Conservation (phyloP, 2,329 filamentous ascomycete species). For the Zalaria obscura region DNA sequence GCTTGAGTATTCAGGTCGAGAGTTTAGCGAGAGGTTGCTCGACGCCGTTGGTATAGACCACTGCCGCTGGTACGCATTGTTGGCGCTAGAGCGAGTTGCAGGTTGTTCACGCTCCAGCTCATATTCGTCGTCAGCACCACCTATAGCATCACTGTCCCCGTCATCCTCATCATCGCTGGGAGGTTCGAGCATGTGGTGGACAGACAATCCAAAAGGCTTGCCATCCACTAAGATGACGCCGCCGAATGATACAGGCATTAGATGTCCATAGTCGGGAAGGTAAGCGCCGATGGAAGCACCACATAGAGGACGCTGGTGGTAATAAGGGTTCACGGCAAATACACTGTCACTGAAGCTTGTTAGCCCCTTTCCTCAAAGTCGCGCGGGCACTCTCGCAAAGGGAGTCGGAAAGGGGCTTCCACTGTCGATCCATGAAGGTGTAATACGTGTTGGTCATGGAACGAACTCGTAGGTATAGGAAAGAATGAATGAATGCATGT, state of each 20-base stretch:
- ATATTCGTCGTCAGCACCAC: background rate
- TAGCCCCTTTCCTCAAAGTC: no score
- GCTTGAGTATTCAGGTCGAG: slow-evolving; percentile 41
- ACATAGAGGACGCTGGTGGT: slow-evolving; percentile 65
- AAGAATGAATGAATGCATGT: background rate
- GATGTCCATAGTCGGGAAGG: slow-evolving; percentile 59
- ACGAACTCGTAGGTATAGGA: no score
- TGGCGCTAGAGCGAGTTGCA: slow-evolving; percentile 2
- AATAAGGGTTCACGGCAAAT: slow-evolving; percentile 46
- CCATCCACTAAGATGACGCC: slow-evolving; percentile 76
- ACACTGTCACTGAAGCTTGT: no score
- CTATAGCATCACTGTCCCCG: slow-evolving; percentile 25
- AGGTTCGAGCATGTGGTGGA: slow-evolving; percentile 84
- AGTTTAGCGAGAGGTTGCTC: slow-evolving; percentile 27
- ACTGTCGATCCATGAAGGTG: no score
- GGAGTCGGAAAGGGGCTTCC: no score
- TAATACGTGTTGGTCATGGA: no score
- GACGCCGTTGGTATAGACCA: background rate
- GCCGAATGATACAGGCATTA: slow-evolving; percentile 83
- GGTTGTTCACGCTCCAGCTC: no score
- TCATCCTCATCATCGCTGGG: slow-evolving; percentile 36
- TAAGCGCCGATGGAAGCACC: slow-evolving; percentile 91
- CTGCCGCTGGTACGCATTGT: slow-evolving; percentile 27
- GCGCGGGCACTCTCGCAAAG: no score
- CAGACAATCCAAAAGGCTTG: slow-evolving; percentile 81